Base-by-base conservation (phyloP, 2,329 filamentous ascomycete genomes). In the Hansfordia pulvinata region DNA sequence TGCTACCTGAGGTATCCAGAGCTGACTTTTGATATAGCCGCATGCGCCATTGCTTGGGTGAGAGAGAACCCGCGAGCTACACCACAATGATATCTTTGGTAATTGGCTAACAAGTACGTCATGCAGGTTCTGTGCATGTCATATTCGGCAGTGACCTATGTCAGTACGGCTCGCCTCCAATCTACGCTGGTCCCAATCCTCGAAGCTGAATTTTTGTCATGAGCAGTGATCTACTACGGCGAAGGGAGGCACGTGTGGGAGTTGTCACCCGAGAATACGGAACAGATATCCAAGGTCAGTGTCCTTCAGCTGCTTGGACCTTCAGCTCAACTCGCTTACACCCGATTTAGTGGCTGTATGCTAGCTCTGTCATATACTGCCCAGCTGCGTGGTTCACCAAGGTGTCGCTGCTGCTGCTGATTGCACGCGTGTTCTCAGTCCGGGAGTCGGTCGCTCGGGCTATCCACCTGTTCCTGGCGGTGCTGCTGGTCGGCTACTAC, bases 361-460 rank as follows among this genome's bases (percentile, higher is more conserved):
- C 38, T 10, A 38, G 41, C 20, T 38, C 40, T 10, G 27, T 50
- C 15, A 16, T 43, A 6, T 50, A 49, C 28, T 42, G 39, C 10
- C 44, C 46, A 10, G 36, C 43, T 4, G 37, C 46, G 3, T 50
- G 37, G 27, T 39, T 41, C 25, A 44, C 40, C 12, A 50, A 52
- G 30, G 32, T 42, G n/a, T 46, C 49, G 6, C 37, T 47, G n/a
- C 34, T 47, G 19, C 34, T 53, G 7, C 32, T 51, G 24, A 46
- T 48, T 10, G 43, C 44, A 5, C 39, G 47, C 12, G 40, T 52
- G 9, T 51, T 49, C 23, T 29, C 43, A 7, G 33, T 46, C 8
- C 33, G 37, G 16, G 23, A 31, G 9, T 32, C 31, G 5, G 35
- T 46, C 5, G 35, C 41, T 17, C 32, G 35, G 17, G 35, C 42